phyloP scores from a whole-genome alignment of 495 filamentous ascomycete genomes.

The Cenococcum geophilum region DNA sequence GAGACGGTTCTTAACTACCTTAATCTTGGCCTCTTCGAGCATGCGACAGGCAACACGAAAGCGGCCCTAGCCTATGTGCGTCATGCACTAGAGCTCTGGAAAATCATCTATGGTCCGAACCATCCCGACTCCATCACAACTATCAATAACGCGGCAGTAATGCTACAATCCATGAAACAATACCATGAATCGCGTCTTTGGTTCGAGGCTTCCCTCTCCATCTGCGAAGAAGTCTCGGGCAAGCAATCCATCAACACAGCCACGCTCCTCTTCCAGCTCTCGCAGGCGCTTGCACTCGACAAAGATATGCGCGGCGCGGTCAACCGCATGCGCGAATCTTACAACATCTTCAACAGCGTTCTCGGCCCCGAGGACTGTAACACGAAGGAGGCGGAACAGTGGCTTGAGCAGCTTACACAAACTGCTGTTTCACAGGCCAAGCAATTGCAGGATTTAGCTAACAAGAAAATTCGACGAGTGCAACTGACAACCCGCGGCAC shows the following conservation, averaged over 20 bases:
- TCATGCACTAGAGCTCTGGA: conserved; percentile 93
- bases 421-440: conserved; percentile 91
- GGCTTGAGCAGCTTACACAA: conserved; percentile 93
- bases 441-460: conserved; percentile 72
- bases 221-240: conserved; percentile 84
- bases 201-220: conserved; percentile 86
- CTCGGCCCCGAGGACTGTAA: conserved; percentile 86
- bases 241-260: conserved; percentile 83
- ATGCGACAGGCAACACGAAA: conserved; percentile 81
- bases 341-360: conserved; percentile 83
- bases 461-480: conserved; percentile 16
- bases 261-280: conserved; percentile 94
- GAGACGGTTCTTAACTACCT: conserved; percentile 93
- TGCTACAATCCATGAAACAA: conserved; percentile 89
- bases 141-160: conserved; percentile 97
- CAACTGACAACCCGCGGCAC: conserved; percentile 15
- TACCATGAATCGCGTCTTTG: conserved; percentile 89
- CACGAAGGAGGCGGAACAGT: conserved; percentile 62
- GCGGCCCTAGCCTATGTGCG: conserved; percentile 76
- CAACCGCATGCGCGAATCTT: conserved; percentile 85
- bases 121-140: conserved; percentile 98
- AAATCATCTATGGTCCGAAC: conserved; percentile 85
- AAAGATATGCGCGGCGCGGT: conserved; percentile 87
- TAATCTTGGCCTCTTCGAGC: conserved; percentile 92
- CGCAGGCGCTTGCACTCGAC: conserved; percentile 88